Conservation (phyloP, 2,329 filamentous ascomycete species). For the Rutstroemia sydowiana region DNA sequence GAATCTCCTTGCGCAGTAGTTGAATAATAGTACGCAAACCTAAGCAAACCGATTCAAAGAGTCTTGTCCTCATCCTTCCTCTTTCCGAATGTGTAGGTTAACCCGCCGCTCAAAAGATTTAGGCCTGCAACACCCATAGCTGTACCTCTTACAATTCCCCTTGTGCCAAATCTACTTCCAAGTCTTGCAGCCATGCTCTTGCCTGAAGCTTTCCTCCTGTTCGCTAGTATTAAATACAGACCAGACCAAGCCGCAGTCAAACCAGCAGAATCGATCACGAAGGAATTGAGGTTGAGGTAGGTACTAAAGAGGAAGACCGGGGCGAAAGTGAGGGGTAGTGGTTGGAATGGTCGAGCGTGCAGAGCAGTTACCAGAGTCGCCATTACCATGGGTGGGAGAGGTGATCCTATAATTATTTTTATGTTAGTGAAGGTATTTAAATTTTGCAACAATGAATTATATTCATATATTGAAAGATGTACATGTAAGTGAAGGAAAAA, state of each 20-base stretch:
- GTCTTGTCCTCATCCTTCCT: slow-evolving; percentile 20
- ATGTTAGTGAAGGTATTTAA: too few relatives aligned
- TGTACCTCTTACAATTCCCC: slow-evolving; percentile 44
- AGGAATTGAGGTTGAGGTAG: slow-evolving; percentile 57
- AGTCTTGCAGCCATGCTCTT: slow-evolving; percentile 31
- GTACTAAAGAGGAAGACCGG: slow-evolving; percentile 58
- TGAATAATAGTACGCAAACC: too few relatives aligned
- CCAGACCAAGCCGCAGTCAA: slow-evolving; percentile 59
- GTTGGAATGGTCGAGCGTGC: slow-evolving; percentile 58
- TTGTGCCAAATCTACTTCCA: slow-evolving; percentile 39
- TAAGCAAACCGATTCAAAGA: neutral
- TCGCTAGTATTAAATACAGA: slow-evolving; percentile 55
- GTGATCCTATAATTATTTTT: slow-evolving; percentile 46
- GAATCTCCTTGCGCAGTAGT: too few relatives aligned
- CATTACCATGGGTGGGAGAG: slow-evolving; percentile 56
- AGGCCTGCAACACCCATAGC: slow-evolving; percentile 43
- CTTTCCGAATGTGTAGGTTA: slow-evolving; percentile 44
- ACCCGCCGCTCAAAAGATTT: slow-evolving; percentile 43
- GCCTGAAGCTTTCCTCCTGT: slow-evolving; percentile 38
- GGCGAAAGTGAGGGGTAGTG: slow-evolving; percentile 59
- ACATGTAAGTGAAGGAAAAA: slow-evolving; percentile 12
- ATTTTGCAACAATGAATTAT: too few relatives aligned
- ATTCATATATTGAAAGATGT: neutral
- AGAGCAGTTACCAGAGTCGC: slow-evolving; percentile 60
- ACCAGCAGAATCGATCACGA: slow-evolving; percentile 56